A percentile compares a stretch with the other conserved stretches of the same genome.
Conservation (phyloP, 768 basidiomycete genomes). For the Sutorius australiensis region DNA sequence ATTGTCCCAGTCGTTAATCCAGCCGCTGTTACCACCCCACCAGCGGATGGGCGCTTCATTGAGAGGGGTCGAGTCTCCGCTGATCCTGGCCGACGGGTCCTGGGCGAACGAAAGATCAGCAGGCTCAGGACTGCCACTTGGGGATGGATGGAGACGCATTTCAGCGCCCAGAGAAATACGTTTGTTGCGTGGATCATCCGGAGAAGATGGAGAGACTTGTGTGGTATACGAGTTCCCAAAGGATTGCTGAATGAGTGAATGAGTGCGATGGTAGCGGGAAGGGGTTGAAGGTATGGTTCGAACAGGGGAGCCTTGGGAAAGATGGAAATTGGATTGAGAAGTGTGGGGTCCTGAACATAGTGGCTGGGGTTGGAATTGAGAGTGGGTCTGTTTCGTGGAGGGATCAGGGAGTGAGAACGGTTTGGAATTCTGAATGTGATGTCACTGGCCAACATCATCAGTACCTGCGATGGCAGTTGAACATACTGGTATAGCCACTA, state of each 20-base stretch:
- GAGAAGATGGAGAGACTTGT: background rate
- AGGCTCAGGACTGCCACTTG: background rate
- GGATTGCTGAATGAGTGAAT: constrained; percentile 18
- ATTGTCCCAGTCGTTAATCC: constrained; percentile 20
- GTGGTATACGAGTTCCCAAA: background rate
- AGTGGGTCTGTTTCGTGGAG: background rate
- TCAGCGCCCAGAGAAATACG: constrained; percentile 11
- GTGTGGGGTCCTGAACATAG: constrained; percentile 3
- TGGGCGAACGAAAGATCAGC: background rate
- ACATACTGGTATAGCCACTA: no score
- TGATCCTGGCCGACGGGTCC: background rate
- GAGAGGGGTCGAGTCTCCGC: constrained; percentile 11
- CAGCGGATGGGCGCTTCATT: constrained; percentile 19
- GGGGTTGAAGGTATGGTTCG: constrained; percentile 3
- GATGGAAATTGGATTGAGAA: constrained; percentile 5
- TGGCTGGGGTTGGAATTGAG: constrained; percentile 4
- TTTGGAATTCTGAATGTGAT: constrained; percentile 7
- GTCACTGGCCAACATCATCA: background rate
- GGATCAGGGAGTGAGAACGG: background rate
- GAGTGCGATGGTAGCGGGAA: constrained; percentile 11
- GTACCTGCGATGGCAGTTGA: no score
- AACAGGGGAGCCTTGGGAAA: constrained; percentile 1
- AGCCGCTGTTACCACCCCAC: constrained; percentile 17
- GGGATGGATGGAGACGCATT: background rate
- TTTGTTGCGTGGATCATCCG: background rate